Evolutionary conservation across 805 yeast species (phyloP), one percentile per base, ranked within the genome.

Genomic region (Kockiozyma suomiensis): DNA sequence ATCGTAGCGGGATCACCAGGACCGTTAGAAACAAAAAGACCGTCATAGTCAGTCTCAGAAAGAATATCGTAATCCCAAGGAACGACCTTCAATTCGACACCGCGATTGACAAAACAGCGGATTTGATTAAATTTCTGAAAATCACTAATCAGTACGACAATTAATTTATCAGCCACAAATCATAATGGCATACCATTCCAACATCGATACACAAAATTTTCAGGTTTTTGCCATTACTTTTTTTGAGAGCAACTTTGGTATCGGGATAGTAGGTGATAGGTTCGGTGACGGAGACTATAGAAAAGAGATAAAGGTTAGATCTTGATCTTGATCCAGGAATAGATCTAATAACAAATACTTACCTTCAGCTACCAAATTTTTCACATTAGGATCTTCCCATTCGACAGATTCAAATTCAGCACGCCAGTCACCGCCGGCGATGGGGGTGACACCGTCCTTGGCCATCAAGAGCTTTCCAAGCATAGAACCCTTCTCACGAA

Each of bases 1-100:
- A 94, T 81, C 59, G 88, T 90, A 46, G 94, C 83, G 59, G 99
- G 99, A 78, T 94, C 98, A 83, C 99, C 99, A 30, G 99, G 99
- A 79, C 99, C 99, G 76, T 94, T 94, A 57, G 97, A 54, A 33
- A 61, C 58, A 76, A 94, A 94, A 70, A 94, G 81, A 80, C 99
- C 99, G 75, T 94, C 99, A 73, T 87, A 94, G 64, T 85, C 81
- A 75, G 90, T 96, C 64, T 88, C 79, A 21, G 58, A 33, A n/a
- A 54, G 28, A 74, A 88, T 86, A 75, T 91, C 96, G 73, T 91
- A 85, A 74, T 94, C 86, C 92, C 93, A 93, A 62, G 99, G 98
- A 50, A 94, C 97, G 57, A 94, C 97, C 73, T 85, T 83, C 68
- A 94, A 81, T 78, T 96, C 97, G 54, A 94, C 97, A 74, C 99